Percentiles rank a stretch among this genome's conserved stretches.
Evolutionary conservation across 2,329 filamentous ascomycete genomes (phyloP).

Genomic region (Rutstroemia sp.): DNA sequence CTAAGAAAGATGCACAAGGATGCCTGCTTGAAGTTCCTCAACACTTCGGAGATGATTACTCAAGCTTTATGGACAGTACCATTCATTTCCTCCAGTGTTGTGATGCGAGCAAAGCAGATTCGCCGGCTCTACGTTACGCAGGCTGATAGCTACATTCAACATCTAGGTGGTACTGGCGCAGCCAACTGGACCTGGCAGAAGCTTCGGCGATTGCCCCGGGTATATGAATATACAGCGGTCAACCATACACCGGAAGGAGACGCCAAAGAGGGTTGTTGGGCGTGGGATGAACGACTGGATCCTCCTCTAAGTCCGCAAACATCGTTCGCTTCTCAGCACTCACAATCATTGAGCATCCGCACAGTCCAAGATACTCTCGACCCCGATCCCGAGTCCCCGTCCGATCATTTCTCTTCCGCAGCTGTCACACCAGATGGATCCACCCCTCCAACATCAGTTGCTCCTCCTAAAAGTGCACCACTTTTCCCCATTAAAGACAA

Average conservation of each 20-base stretch:
- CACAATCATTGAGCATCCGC: conserved; percentile 34
- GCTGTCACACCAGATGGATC: conserved; percentile 21
- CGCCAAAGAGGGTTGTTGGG: conserved; percentile 59
- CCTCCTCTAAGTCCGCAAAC: not conserved
- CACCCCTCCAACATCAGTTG: conserved; percentile 22
- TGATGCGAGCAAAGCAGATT: conserved; percentile 60
- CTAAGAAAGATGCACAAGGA: conserved; percentile 71
- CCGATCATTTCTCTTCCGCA: conserved; percentile 28
- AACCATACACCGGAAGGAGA: conserved; percentile 51
- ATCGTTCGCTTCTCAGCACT: conserved; percentile 33
- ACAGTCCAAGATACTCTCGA: conserved; percentile 30
- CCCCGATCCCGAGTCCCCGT: conserved; percentile 21
- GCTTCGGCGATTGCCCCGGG: conserved; percentile 53
- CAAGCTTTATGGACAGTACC: conserved; percentile 63
- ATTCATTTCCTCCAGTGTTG: conserved; percentile 62
- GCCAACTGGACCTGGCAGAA: conserved; percentile 64
- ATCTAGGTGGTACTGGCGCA: conserved; percentile 31
- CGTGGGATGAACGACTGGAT: conserved; percentile 42
- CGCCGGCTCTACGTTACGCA: conserved; percentile 71
- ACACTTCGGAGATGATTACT: conserved; percentile 65
- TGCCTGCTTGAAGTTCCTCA: conserved; percentile 62
- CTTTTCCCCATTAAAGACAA: conserved; percentile 23
- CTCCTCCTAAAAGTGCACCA: conserved; percentile 3
- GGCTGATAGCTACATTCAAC: conserved; percentile 66
- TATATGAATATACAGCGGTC: conserved; percentile 40